phyloP scores from a whole-genome alignment of 2,329 filamentous ascomycete genomes.

The Cytospora chrysosperma region DNA sequence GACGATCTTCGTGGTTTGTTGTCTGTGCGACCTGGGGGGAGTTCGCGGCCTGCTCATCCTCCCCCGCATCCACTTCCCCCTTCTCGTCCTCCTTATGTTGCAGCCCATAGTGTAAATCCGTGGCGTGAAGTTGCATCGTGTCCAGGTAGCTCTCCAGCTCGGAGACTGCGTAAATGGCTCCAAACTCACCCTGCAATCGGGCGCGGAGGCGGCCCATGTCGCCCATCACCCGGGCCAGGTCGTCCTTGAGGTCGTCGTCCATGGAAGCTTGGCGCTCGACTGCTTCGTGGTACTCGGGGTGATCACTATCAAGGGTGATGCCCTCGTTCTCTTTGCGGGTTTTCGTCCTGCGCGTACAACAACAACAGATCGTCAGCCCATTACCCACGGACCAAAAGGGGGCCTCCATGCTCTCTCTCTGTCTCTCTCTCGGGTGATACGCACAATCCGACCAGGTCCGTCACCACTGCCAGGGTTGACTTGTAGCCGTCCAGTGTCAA shows the following conservation, averaged over 20 bases:
- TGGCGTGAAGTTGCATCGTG: slow-evolving; percentile 64
- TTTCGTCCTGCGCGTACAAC: slow-evolving; percentile 13
- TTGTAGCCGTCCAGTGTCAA: slow-evolving; percentile 40
- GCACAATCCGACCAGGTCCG: slow-evolving; percentile 42
- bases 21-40: slow-evolving; percentile 9
- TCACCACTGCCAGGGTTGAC: slow-evolving; percentile 38
- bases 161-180: slow-evolving; percentile 66
- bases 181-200: slow-evolving; percentile 45
- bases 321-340: slow-evolving; percentile 26
- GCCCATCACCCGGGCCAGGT: slow-evolving; percentile 36
- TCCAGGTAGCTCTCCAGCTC: slow-evolving; percentile 68
- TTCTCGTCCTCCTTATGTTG: slow-evolving; percentile 20
- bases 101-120: slow-evolving; percentile 17
- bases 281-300: slow-evolving; percentile 8
- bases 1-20: slow-evolving; percentile 8
- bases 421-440: slow-evolving; percentile 23
- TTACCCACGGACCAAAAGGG: neutral
- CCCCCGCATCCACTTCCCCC: slow-evolving; percentile 23
- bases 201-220: slow-evolving; percentile 36
- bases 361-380: slow-evolving; percentile 2
- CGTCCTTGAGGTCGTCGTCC: slow-evolving; percentile 28
- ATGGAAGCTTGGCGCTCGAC: neutral
- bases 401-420: neutral
- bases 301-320: slow-evolving; percentile 13
- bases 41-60: neutral